Evolutionary conservation across 805 yeast species (phyloP), one percentile per base, ranked within the genome.

Genomic region (Lachancea meyersii): DNA sequence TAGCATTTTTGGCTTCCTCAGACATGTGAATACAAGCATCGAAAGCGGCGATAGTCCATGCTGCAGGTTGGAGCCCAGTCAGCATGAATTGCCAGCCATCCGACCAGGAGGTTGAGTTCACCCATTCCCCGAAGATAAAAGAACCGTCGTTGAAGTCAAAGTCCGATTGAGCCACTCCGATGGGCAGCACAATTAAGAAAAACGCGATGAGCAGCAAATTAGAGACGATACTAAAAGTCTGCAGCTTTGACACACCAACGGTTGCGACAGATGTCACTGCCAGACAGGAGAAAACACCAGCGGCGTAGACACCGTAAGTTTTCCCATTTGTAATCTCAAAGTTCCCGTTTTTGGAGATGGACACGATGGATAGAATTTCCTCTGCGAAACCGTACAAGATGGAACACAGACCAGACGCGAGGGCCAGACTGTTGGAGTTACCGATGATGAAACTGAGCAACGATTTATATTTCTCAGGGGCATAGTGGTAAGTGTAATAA

Each of bases 21-120:
- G 82, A 70, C 79, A 80, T 76, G 63, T 81, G 87, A 40, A 81
- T 76, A 53, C 81, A 76, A 5, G 82, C 73, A 57, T 81, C 87
- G 56, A 79, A 80, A 0, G 83, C 80, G 23, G 84, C 82, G 59
- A 81, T 79, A 18, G 85, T 79, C 88, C 89, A 82, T 44, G 80
- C 73, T 2, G 79, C 76, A 0, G 86, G 77, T 75, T 78, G 71
- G 70, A 78, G 73, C 10, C 73, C 67, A 40, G 61, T 61, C 53
- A 77, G 63, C 46, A 71, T 57, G 44, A 68, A 51, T 68, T 77
- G 69, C 78, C 80, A 77, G 19, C 83, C 83, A 31, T 58, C 61
- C 5, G 78, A 70, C 79, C 83, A 80, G 18, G 67, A 69, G 14
- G 77, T 65, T 34, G 55, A 55, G 54, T 77, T 77, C 20, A 69